Evolutionary conservation across 345 rosid species (phyloP).

Genomic region (Syzygium aqueum): DNA sequence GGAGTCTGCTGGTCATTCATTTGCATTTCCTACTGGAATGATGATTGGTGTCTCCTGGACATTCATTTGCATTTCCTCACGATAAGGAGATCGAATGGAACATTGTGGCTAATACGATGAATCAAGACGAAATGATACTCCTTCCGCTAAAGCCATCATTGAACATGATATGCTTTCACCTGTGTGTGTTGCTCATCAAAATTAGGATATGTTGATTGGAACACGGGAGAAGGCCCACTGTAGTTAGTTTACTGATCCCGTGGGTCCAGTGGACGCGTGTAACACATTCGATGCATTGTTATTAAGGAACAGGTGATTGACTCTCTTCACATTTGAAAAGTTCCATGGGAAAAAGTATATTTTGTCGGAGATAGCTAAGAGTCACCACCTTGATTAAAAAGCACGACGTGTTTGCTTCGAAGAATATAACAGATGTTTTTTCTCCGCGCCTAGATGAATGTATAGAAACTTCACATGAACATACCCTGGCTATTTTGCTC

Average conservation of each 20-base stretch:
- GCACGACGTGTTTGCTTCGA: rapidly evolving
- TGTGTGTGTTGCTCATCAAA: neutral
- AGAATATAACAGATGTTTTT: no score
- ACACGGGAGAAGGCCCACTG: neutral
- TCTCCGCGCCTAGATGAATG: neutral
- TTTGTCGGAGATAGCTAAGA: neutral
- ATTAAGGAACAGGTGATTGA: neutral
- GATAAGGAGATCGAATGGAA: neutral
- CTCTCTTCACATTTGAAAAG: neutral
- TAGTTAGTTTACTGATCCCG: neutral
- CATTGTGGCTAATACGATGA: rapidly evolving
- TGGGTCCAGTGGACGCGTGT: neutral
- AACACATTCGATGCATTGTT: neutral
- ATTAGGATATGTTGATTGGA: neutral
- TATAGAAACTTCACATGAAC: neutral
- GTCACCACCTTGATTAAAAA: neutral
- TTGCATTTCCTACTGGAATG: neutral
- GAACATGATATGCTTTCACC: neutral
- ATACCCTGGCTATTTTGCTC: neutral
- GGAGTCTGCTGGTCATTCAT: neutral
- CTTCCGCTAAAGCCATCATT: neutral
- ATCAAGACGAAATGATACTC: rapidly evolving
- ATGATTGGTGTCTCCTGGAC: neutral
- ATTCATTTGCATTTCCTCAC: neutral
- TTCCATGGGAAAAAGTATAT: neutral